phyloP scores from a whole-genome alignment of 108 stramenopile species.

The Epithemia pelagica region DNA sequence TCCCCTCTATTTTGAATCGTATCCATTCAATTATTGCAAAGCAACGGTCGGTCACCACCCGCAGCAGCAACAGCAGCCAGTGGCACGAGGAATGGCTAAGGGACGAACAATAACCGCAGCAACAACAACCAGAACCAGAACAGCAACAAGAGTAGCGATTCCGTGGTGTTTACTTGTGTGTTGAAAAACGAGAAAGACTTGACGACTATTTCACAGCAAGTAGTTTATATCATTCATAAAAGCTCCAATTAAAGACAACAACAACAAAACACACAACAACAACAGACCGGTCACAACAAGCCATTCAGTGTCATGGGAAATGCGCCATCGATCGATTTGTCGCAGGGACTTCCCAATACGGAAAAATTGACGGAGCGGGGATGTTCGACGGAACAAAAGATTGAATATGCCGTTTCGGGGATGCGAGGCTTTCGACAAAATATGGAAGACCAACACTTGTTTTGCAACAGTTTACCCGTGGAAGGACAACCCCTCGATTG shows the following conservation, averaged over 20 bases:
- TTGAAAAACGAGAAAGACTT: too few relatives aligned
- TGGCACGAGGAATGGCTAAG: too few relatives aligned
- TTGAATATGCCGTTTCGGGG: slow-evolving; percentile 50
- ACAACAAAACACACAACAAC: background rate
- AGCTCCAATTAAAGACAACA: background rate
- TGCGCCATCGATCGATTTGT: background rate
- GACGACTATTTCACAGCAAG: too few relatives aligned
- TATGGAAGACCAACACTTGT: slow-evolving; percentile 85
- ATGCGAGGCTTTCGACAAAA: slow-evolving; percentile 89
- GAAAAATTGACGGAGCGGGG: slow-evolving; percentile 64
- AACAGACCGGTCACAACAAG: background rate
- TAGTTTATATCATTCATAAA: too few relatives aligned
- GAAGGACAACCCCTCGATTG: slow-evolving; percentile 10
- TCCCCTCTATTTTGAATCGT: too few relatives aligned
- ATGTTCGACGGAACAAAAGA: slow-evolving; percentile 16
- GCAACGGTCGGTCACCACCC: too few relatives aligned
- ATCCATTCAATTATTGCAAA: too few relatives aligned
- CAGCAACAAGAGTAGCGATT: too few relatives aligned
- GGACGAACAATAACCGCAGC: too few relatives aligned
- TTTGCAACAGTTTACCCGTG: slow-evolving; percentile 19
- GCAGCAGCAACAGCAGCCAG: too few relatives aligned
- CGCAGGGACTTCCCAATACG: slow-evolving; percentile 33
- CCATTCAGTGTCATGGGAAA: background rate
- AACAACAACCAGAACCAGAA: too few relatives aligned
- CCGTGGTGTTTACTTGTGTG: too few relatives aligned